Conservation (phyloP, 192 early-diverging fungal genomes). For the Mortierella alpina region DNA sequence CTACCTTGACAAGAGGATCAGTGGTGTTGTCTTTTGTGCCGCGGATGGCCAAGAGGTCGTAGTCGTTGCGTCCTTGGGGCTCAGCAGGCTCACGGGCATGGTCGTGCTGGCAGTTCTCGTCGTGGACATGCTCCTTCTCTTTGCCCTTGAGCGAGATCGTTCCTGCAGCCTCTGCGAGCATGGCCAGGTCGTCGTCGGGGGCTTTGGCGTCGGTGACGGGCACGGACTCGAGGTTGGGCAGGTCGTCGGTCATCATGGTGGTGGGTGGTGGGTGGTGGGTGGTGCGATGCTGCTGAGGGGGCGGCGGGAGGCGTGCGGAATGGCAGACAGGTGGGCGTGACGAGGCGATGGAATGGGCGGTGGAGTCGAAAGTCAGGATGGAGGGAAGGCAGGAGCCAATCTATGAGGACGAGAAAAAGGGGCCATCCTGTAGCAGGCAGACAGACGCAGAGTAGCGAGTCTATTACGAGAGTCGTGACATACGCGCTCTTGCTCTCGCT, state of each 20-base stretch:
- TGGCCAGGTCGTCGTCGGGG: constrained; percentile 16
- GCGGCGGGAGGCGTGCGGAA: background rate
- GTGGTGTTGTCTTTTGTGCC: constrained; percentile 55
- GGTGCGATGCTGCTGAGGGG: background rate
- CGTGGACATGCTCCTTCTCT: constrained; percentile 32
- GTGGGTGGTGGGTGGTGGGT: constrained; percentile 9
- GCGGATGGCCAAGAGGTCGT: constrained; percentile 60
- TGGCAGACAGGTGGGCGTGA: background rate
- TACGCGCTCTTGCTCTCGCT: too few relatives aligned
- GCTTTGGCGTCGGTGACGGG: background rate
- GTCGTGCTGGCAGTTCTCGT: constrained; percentile 42
- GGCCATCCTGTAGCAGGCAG: background rate
- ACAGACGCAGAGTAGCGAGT: too few relatives aligned
- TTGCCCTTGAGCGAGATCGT: constrained; percentile 29
- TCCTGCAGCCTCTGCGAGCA: constrained; percentile 20
- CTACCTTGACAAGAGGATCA: constrained; percentile 61
- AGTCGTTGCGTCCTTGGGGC: constrained; percentile 51
- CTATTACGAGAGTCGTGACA: too few relatives aligned
- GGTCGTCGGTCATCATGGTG: constrained; percentile 27
- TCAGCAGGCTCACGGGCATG: constrained; percentile 10
- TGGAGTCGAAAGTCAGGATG: too few relatives aligned
- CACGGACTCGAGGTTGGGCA: too few relatives aligned
- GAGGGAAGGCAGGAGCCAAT: too few relatives aligned
- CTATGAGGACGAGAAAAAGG: too few relatives aligned
- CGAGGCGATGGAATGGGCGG: too few relatives aligned